Evolutionary conservation across 192 early-diverging fungal genomes (phyloP).

Genomic region (Kappamyces sp.): DNA sequence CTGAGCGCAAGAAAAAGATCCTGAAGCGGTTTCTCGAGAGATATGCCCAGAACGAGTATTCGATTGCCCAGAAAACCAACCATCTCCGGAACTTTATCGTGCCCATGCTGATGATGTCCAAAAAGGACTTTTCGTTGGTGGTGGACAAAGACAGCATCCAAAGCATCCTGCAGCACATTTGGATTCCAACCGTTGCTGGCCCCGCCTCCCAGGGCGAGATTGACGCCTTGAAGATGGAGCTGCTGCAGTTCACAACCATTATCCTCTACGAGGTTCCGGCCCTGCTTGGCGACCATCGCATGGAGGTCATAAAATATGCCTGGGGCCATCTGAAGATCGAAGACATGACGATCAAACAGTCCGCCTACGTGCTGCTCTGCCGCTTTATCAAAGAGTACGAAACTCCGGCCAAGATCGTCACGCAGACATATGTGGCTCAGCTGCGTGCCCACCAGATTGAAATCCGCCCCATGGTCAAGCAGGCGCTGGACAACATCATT

Average conservation of each 20-base stretch:
- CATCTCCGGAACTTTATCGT: conserved; percentile 76
- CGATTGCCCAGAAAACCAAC: conserved; percentile 64
- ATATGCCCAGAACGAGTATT: conserved; percentile 54
- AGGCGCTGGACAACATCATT: conserved; percentile 89
- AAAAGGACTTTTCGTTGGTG: conserved; percentile 45
- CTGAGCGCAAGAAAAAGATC: conserved; percentile 59
- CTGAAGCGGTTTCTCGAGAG: conserved; percentile 70
- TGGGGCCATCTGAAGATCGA: conserved; percentile 77
- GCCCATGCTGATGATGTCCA: conserved; percentile 72
- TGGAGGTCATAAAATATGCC: conserved; percentile 92
- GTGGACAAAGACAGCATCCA: conserved; percentile 57
- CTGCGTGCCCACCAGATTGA: conserved; percentile 88
- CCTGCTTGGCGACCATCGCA: conserved; percentile 70
- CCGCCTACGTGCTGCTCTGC: conserved; percentile 88
- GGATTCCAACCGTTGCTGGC: conserved; percentile 48
- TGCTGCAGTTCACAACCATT: conserved; percentile 87
- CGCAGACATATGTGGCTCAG: conserved; percentile 81
- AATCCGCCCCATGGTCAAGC: conserved; percentile 77
- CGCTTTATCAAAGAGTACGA: conserved; percentile 92
- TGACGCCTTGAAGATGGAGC: conserved; percentile 59
- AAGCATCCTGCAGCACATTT: conserved; percentile 55
- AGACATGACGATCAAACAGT: conserved; percentile 92
- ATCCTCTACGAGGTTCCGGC: conserved; percentile 75
- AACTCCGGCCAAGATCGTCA: conserved; percentile 73
- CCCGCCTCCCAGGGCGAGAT: conserved; percentile 17